phyloP scores from a whole-genome alignment of 2,329 filamentous ascomycete genomes.

The Chaetoscypha palmicola region DNA sequence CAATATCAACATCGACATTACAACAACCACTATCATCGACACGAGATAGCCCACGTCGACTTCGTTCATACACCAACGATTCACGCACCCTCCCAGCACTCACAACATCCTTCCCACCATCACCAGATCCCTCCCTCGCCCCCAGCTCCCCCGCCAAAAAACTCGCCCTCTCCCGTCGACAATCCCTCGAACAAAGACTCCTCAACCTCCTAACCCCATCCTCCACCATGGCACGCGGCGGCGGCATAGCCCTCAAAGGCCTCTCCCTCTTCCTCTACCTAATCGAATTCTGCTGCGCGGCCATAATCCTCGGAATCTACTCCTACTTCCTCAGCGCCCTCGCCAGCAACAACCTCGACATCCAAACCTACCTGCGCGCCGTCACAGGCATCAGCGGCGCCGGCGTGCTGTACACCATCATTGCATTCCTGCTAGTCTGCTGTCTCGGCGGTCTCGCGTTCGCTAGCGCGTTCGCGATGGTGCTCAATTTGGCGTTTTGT shows the following conservation, averaged over 20 bases:
- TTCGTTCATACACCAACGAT: too few species aligned
- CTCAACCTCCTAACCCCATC: not conserved
- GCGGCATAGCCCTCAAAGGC: constrained; percentile 60
- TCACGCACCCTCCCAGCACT: too few species aligned
- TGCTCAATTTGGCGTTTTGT: constrained; percentile 71
- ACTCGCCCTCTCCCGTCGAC: not conserved
- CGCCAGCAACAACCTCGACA: constrained; percentile 53
- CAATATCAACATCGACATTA: too few species aligned
- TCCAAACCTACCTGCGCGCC: constrained; percentile 60
- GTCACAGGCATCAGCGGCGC: constrained; percentile 73
- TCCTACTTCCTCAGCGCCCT: constrained; percentile 78
- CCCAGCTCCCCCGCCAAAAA: not conserved
- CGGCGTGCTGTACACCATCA: constrained; percentile 65
- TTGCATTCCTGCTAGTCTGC: constrained; percentile 69
- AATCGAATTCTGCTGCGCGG: constrained; percentile 65
- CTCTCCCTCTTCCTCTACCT: constrained; percentile 65
- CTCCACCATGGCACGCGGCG: constrained; percentile 49
- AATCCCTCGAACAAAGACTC: not conserved
- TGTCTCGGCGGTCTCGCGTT: constrained; percentile 69
- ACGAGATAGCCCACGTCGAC: too few species aligned
- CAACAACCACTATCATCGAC: too few species aligned
- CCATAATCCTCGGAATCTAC: constrained; percentile 70
- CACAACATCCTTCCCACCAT: not conserved
- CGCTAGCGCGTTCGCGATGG: constrained; percentile 64
- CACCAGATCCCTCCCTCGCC: not conserved